Conservation (phyloP, 148 eudicot genomes). For the Dianthus caryophyllus region DNA sequence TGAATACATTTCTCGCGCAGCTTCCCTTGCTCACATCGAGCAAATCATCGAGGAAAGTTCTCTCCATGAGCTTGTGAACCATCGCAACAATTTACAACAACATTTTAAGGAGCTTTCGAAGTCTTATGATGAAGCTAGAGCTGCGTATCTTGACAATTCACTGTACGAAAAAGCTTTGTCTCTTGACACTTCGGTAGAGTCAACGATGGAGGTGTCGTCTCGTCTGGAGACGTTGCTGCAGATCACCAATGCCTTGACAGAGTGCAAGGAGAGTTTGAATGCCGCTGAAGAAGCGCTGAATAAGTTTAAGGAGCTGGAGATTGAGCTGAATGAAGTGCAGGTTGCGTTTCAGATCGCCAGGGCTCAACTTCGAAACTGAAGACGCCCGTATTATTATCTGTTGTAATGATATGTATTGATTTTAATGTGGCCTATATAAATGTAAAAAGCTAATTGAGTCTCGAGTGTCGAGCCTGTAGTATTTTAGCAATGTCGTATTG, state of each 20-base stretch:
- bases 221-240: background rate
- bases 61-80: constrained; percentile 6
- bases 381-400: background rate
- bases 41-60: constrained; percentile 1
- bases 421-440: background rate
- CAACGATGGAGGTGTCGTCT: background rate
- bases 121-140: constrained; percentile 9
- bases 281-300: constrained; percentile 20
- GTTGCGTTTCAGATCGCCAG: constrained; percentile 26
- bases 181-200: background rate
- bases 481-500: too few species aligned
- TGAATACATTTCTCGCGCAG: constrained; percentile 23
- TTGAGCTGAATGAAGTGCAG: constrained; percentile 19
- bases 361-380: constrained; percentile 24
- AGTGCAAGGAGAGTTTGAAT: constrained; percentile 22
- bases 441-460: background rate
- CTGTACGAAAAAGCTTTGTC: background rate
- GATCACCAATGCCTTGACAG: constrained; percentile 15
- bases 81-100: constrained; percentile 11
- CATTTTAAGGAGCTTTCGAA: constrained; percentile 8
- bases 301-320: constrained; percentile 4
- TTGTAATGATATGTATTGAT: background rate
- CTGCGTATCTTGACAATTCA: constrained; percentile 11
- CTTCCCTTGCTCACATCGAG: constrained; percentile 20
- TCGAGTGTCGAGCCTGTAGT: background rate